Base-by-base conservation (phyloP, 2,329 filamentous ascomycete genomes). In the Aspergillus ochraceoroseus region DNA sequence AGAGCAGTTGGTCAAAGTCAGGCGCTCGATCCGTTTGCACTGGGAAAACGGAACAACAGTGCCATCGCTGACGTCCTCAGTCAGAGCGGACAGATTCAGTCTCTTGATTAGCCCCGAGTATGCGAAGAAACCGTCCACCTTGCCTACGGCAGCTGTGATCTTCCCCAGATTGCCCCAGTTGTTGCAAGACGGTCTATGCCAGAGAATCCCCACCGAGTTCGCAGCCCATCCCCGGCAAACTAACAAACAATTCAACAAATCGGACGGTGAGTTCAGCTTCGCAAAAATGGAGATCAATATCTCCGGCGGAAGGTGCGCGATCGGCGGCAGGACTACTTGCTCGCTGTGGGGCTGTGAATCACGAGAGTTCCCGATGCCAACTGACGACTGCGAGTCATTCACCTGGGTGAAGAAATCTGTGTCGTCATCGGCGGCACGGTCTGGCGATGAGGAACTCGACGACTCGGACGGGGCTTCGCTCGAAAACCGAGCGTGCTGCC, bases 221-320 rank as follows among this genome's bases (percentile, higher is more conserved):
- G 84, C 76, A 18, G 92, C 85, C 92, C 92, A 98, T 48, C 83
- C 80, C 65, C 88, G 89, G 58, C 83, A 95, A n/a, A 95, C 89
- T 50, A 92, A 73, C 85, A 96, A 89, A 66, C 86, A 94, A 65
- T 82, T 83, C 52, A 87, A 77, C 53, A 95, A 76, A 58, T 98
- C 90, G 30, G 73, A 70, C 2, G 88, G 77, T 8, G 77, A 79
- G 56, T 74, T 82, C 43, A 98, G 77, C 64, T 88, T 92, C 23
- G 85, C 75, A 66, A 98, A 95, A 57, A 96, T 83, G 65, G 82
- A 79, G 58, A 98, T 95, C 61, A 96, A 80, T 47, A 98, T 85
- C 72, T 98, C 92, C 63, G 89, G 90, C 26, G 92, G 92, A 23
- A 98, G 75, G 42, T 85, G 80, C 53, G 85, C 83, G 45, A 95